Evolutionary conservation across 164 flowering plant species (phyloP).

Genomic region (Annona cherimola): DNA sequence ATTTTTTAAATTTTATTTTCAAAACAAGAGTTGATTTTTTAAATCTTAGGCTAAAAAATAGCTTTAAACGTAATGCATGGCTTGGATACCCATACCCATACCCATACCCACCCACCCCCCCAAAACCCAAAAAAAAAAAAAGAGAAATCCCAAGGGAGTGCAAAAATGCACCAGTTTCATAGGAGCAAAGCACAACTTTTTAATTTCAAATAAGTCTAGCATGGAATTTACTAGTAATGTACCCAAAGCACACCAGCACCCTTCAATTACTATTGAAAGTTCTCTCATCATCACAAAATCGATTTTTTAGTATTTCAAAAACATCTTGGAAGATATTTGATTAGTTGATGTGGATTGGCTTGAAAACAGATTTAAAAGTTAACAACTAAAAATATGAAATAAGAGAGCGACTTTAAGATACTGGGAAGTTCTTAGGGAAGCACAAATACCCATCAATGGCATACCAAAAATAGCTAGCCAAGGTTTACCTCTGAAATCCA

Average conservation of each 20-base stretch:
- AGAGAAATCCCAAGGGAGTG: background rate
- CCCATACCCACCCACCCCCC: background rate
- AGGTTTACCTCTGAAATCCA: constrained; percentile 33
- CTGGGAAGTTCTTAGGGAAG: background rate
- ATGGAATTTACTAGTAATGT: background rate
- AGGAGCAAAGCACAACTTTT: background rate
- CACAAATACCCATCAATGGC: background rate
- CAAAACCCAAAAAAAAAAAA: background rate
- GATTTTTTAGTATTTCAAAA: too few relatives aligned
- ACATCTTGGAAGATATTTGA: too few relatives aligned
- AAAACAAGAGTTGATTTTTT: too few relatives aligned
- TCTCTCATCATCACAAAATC: too few relatives aligned
- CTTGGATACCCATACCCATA: background rate
- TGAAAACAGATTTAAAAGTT: background rate
- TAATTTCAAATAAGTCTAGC: background rate
- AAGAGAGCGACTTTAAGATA: background rate
- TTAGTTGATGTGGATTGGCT: too few relatives aligned
- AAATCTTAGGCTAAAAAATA: too few relatives aligned
- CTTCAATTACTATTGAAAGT: background rate
- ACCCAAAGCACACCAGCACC: background rate
- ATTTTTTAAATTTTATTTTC: too few relatives aligned
- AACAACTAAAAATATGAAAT: background rate
- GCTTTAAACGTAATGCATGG: too few relatives aligned
- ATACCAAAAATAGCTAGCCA: constrained; percentile 6
- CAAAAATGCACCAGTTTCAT: background rate